Evolutionary conservation across 2,329 filamentous ascomycete genomes (phyloP), one percentile per base, ranked within the genome.

Genomic region (Neurospora sp.): DNA sequence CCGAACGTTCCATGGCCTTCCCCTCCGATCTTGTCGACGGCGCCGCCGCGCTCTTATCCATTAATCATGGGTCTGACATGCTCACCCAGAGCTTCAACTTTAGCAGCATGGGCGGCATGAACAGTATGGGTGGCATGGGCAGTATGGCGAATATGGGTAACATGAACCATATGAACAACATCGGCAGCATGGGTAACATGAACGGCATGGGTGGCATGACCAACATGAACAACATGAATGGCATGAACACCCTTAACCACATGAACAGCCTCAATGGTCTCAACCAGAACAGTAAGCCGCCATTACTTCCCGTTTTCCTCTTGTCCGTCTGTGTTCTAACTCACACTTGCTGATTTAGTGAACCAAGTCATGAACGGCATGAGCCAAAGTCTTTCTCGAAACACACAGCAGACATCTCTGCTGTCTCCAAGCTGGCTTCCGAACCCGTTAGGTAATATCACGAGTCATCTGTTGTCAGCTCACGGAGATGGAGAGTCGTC

Each of bases 11-110:
- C 43, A 69, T 43, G 39, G 19, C 67, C 3, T 70, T 4, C 73
- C 75, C 71, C 57, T 70, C 72, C 62, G 77, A 78, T 46, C 74
- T 76, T 3, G 76, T 74, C 43, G 73, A 74, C 66, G 75, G 76
- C 33, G 77, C 77, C 6, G 75, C 75, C 39, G 74, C 75, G 15
- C 73, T 77, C 66, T 73, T 76, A 65, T 77, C 76, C 52, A 77
- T 79, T 72, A 77, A 78, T 69, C 77, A 79, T 40, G 71, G 52
- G 28, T 62, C 52, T 62, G 52, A 62, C 52, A 62, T 62, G 52
- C 52, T 62, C 52, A 70, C 10, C 72, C 73, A 6, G 74, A 72
- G 37, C 68, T 46, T 73, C 39, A 52, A 66, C 57, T 75, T 71
- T 69, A 37, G 43, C 67, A 33, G 52, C 28, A 40, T 36, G 28